Evolutionary conservation across 306 rosid genomes (phyloP).

Genomic region (Acmispon strigosus): DNA sequence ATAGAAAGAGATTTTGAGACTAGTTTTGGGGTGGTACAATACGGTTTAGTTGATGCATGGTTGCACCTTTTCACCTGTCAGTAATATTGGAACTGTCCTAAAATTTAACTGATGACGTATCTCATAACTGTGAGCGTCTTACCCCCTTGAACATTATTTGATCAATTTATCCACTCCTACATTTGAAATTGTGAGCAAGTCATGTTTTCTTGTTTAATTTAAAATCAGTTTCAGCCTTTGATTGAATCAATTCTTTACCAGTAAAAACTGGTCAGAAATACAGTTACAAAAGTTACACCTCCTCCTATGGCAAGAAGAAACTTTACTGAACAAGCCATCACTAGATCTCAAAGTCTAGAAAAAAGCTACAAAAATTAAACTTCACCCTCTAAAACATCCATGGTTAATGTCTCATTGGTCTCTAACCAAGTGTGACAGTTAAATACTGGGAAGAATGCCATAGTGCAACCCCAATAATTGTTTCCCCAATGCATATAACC

Average conservation of each 20-base stretch:
- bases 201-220: not conserved
- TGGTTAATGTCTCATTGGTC: slow-evolving; percentile 52
- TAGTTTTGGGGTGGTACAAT: too few relatives aligned
- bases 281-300: slow-evolving; percentile 22
- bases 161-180: too few relatives aligned
- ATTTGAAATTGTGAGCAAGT: too few relatives aligned
- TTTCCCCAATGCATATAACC: not conserved
- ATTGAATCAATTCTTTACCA: slow-evolving; percentile 19
- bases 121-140: too few relatives aligned
- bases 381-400: slow-evolving; percentile 53
- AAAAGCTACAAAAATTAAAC: slow-evolving; percentile 36
- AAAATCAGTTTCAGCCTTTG: slow-evolving; percentile 7
- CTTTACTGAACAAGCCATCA: slow-evolving; percentile 32
- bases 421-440: slow-evolving; percentile 46
- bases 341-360: slow-evolving; percentile 32
- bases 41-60: too few relatives aligned
- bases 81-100: too few relatives aligned
- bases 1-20: too few relatives aligned
- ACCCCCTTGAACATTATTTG: too few relatives aligned
- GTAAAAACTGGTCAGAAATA: slow-evolving; percentile 16
- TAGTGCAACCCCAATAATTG: not conserved
- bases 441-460: not conserved
- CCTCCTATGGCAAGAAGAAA: slow-evolving; percentile 11
- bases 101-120: too few relatives aligned
- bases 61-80: too few relatives aligned